These are phyloP conservation scores for Rhizopus stolonifer DNA, from an alignment of 371 early-diverging fungal species.

Conservation along the genomic window DNA sequence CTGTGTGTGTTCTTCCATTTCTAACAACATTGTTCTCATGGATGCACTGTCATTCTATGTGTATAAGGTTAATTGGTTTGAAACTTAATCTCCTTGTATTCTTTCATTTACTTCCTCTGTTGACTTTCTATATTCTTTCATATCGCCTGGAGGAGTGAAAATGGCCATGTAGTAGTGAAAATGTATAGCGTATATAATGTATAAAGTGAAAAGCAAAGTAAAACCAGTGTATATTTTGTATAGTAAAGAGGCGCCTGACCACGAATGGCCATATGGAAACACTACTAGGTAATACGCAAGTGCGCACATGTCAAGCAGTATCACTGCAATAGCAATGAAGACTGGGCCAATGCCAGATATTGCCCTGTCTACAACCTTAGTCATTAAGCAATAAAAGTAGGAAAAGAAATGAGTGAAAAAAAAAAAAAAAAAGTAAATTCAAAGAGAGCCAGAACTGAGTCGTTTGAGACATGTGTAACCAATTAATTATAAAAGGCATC, in stretches of 20 bases:
- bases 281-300: conserved; percentile 49
- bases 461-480: background rate
- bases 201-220: conserved; percentile 41
- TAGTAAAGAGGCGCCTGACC: conserved; percentile 25
- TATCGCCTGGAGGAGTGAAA: conserved; percentile 51
- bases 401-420: background rate
- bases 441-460: background rate
- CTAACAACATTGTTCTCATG: conserved; percentile 38
- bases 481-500: background rate
- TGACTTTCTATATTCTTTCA: conserved; percentile 26
- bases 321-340: conserved; percentile 52
- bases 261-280: conserved; percentile 45
- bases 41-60: conserved; percentile 30
- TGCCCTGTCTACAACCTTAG: conserved; percentile 50
- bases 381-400: conserved; percentile 19
- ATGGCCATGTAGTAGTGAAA: conserved; percentile 66
- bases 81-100: background rate
- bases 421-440: background rate
- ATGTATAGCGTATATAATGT: conserved; percentile 55
- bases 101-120: conserved; percentile 8
- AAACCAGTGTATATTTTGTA: conserved; percentile 32
- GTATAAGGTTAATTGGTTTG: background rate
- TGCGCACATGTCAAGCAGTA: conserved; percentile 51
- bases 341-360: conserved; percentile 55
- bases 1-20: conserved; percentile 48